phyloP scores from a whole-genome alignment of 106 monocot genomes.

The Dendrobium chrysotoxum region DNA sequence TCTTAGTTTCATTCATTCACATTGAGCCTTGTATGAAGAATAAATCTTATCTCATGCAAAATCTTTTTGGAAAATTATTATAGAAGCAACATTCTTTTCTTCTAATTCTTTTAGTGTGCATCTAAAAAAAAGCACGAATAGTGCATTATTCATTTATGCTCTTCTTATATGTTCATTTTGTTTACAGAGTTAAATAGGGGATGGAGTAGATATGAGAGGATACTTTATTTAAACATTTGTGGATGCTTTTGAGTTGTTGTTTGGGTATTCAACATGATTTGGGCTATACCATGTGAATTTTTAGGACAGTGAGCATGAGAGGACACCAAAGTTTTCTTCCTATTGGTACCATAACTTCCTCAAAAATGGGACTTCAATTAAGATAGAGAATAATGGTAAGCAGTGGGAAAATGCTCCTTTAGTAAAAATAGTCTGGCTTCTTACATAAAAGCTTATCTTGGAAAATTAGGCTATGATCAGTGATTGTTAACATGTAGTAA shows the following conservation, averaged over 20 bases:
- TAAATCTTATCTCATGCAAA: background rate
- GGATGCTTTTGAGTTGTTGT: constrained; percentile 39
- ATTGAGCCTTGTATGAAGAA: background rate
- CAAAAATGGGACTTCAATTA: constrained; percentile 5
- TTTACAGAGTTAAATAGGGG: constrained; percentile 14
- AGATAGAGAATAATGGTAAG: background rate
- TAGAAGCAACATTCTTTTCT: background rate
- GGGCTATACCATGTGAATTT: constrained; percentile 50
- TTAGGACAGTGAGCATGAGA: constrained; percentile 15
- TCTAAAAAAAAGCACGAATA: too few relatives aligned
- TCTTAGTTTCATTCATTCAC: background rate
- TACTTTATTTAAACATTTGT: constrained; percentile 50
- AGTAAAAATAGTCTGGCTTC: background rate
- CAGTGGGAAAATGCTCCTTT: background rate
- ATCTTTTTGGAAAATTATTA: background rate
- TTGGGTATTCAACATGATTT: constrained; percentile 17
- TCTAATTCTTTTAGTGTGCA: background rate
- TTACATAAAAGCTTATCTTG: background rate
- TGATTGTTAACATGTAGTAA: too few relatives aligned
- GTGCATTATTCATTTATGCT: too few relatives aligned
- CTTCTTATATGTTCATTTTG: background rate
- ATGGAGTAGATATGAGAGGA: constrained; percentile 35
- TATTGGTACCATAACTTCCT: constrained; percentile 48
- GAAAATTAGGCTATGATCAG: too few relatives aligned
- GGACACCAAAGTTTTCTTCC: constrained; percentile 39